A percentile compares a stretch with the other conserved stretches of the same genome.
These are phyloP conservation scores for Zygosaccharomyces pseudorouxii DNA, from an alignment of 805 yeast genomes.

Conservation along the genomic window DNA sequence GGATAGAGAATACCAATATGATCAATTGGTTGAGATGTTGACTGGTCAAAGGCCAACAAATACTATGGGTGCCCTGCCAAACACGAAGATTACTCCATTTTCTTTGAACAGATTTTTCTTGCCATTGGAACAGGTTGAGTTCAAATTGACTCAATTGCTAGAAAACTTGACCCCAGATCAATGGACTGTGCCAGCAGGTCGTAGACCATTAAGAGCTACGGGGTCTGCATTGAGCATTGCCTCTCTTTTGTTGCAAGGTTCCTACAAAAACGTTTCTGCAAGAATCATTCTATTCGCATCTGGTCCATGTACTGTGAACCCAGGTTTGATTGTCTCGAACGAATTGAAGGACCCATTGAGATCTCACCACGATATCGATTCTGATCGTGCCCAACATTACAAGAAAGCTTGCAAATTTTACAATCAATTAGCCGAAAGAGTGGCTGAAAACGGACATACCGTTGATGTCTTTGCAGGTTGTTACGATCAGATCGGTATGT, in stretches of 20 bases:
- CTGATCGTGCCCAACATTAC: conserved; percentile 82
- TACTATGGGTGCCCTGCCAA: conserved; percentile 26
- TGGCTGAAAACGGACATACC: conserved; percentile 68
- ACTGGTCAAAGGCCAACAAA: conserved; percentile 48
- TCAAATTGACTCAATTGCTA: conserved; percentile 70
- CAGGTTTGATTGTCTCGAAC: conserved; percentile 89
- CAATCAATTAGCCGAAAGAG: conserved; percentile 66
- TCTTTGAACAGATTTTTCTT: conserved; percentile 60
- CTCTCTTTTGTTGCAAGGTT: conserved; percentile 69
- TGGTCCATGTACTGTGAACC: conserved; percentile 92
- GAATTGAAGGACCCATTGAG: conserved; percentile 94
- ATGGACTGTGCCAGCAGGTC: conserved; percentile 83
- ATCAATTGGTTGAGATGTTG: conserved; percentile 57
- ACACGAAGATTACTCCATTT: conserved; percentile 38
- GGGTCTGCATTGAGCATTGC: conserved; percentile 92
- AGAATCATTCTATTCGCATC: conserved; percentile 86
- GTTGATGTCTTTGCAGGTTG: conserved; percentile 92
- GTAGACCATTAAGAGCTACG: conserved; percentile 84
- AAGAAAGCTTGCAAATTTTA: conserved; percentile 82
- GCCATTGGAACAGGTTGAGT: conserved; percentile 75
- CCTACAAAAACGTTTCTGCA: conserved; percentile 82
- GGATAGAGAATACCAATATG: conserved; percentile 66
- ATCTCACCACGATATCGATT: conserved; percentile 94
- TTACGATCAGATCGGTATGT: conserved; percentile 92
- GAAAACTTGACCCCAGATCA: conserved; percentile 76